Conservation (phyloP, 164 flowering plant species). For the Vitis labrusca region DNA sequence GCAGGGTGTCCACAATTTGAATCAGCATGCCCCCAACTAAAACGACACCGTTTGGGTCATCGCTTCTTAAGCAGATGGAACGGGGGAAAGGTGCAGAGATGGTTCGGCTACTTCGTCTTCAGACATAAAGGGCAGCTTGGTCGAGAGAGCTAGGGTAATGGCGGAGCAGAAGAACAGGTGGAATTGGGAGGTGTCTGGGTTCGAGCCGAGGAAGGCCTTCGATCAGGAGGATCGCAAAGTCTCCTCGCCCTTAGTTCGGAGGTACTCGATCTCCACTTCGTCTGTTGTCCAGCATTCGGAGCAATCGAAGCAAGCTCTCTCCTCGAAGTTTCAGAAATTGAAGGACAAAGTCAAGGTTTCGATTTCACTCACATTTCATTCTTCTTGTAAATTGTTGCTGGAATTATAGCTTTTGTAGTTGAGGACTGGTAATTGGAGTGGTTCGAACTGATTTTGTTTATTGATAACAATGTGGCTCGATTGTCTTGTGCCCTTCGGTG, state of each 20-base stretch:
- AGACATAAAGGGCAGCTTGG: background rate
- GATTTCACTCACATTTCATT: background rate
- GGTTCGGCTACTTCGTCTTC: background rate
- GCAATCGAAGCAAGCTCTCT: constrained; percentile 36
- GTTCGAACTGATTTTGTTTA: background rate
- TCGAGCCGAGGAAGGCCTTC: constrained; percentile 68
- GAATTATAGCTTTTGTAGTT: background rate
- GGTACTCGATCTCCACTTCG: constrained; percentile 74
- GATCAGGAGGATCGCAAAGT: constrained; percentile 40
- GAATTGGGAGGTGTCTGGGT: constrained; percentile 96
- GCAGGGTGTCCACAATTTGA: constrained; percentile 5
- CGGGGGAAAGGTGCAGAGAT: background rate
- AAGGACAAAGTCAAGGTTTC: constrained; percentile 76
- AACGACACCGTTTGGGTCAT: constrained; percentile 21
- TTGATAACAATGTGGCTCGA: background rate
- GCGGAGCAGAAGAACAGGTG: constrained; percentile 71
- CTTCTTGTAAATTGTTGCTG: background rate
- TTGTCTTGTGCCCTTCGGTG: background rate
- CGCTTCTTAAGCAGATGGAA: background rate
- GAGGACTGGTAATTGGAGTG: background rate
- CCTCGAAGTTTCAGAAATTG: constrained; percentile 55
- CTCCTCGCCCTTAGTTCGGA: constrained; percentile 45
- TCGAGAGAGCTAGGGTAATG: constrained; percentile 29
- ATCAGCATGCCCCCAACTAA: background rate
- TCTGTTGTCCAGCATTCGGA: constrained; percentile 43